A percentile compares a stretch with the other conserved stretches of the same genome.
These are phyloP conservation scores for Blumeria graminis DNA, from an alignment of 2,329 filamentous ascomycete species.

Conservation along the genomic window DNA sequence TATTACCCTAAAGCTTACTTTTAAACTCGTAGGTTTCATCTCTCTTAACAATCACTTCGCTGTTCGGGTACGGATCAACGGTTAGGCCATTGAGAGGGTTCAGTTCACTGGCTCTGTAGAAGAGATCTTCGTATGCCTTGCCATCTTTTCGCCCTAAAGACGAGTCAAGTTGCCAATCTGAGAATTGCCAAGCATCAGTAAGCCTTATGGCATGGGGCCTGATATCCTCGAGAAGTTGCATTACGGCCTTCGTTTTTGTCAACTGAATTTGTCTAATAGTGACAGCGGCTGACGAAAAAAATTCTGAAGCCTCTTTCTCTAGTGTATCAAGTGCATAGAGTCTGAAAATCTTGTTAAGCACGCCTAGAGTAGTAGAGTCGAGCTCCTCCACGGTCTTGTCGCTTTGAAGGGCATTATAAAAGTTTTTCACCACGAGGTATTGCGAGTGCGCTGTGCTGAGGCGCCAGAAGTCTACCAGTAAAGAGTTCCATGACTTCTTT, in stretches of 20 bases:
- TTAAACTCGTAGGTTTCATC: constrained; percentile 22
- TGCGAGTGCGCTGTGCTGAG: constrained; percentile 52
- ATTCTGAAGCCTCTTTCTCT: constrained; percentile 44
- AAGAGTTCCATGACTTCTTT: constrained; percentile 54
- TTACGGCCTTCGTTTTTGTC: constrained; percentile 39
- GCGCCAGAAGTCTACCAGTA: constrained; percentile 57
- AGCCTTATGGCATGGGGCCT: constrained; percentile 47
- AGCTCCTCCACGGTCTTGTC: constrained; percentile 26
- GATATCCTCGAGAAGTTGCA: constrained; percentile 46
- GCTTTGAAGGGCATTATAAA: constrained; percentile 43
- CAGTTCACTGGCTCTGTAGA: constrained; percentile 42
- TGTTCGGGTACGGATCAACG: constrained; percentile 48
- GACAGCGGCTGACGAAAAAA: constrained; percentile 44
- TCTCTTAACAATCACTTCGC: constrained; percentile 33
- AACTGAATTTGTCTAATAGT: constrained; percentile 51
- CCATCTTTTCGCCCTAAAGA: constrained; percentile 46
- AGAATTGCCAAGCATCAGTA: constrained; percentile 53
- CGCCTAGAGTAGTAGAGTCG: constrained; percentile 28
- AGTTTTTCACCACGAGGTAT: constrained; percentile 58
- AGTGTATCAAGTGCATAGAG: constrained; percentile 41
- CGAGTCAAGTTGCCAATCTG: constrained; percentile 55
- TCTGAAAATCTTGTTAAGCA: constrained; percentile 43
- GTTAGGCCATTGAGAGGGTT: constrained; percentile 52
- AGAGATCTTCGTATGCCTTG: constrained; percentile 57
- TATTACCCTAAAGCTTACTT: constrained; percentile 22